Evolutionary conservation across 106 monocot genomes (phyloP).

Genomic region (Acanthochlamys bracteata): DNA sequence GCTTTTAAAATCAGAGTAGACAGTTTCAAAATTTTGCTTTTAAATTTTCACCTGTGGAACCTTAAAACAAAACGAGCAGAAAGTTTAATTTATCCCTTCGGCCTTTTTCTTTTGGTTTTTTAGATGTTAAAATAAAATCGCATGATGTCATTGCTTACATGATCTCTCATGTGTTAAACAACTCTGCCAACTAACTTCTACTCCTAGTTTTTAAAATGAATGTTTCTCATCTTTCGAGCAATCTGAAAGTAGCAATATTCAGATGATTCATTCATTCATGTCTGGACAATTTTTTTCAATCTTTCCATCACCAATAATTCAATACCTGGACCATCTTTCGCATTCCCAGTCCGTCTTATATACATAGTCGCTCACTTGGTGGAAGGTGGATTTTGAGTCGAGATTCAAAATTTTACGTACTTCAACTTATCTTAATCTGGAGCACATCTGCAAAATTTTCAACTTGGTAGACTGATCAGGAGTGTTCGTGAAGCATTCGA

Average conservation of each 20-base stretch:
- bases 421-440: neutral
- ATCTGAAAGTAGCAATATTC: no score
- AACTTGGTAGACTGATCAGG: no score
- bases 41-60: no score
- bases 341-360: neutral
- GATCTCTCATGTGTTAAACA: neutral
- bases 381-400: neutral
- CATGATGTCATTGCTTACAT: neutral
- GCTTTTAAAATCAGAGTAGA: no score
- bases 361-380: neutral
- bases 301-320: neutral
- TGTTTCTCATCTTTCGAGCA: no score
- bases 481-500: no score
- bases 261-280: no score
- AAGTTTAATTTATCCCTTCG: neutral
- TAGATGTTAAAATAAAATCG: neutral
- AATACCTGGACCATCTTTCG: neutral
- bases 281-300: constrained; percentile 1
- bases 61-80: no score
- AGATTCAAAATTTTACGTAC: neutral
- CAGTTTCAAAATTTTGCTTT: no score
- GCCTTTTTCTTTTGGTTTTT: neutral
- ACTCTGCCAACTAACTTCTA: neutral
- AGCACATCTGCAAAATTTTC: neutral
- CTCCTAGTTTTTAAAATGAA: neutral